Conservation (phyloP, 2,329 filamentous ascomycete genomes). For the Escovopsis sp. region DNA sequence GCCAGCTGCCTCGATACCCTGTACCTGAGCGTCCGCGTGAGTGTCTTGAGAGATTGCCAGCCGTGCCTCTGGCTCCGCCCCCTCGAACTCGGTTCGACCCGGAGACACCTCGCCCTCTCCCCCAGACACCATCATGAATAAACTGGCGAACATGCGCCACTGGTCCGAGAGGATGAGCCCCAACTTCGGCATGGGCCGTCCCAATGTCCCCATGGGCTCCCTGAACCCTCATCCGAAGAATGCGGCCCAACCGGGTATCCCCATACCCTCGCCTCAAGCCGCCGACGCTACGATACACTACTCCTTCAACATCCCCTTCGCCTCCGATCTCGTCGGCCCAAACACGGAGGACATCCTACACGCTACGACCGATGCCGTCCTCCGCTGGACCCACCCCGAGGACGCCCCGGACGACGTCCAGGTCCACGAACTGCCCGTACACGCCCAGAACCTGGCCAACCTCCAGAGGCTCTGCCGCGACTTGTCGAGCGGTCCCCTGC, state of each 20-base stretch:
- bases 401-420: conserved; percentile 73
- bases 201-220: conserved; percentile 39
- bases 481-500: conserved; percentile 54
- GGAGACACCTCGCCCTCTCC: conserved; percentile 3
- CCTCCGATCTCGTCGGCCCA: conserved; percentile 79
- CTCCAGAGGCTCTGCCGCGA: conserved; percentile 69
- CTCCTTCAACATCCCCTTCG: conserved; percentile 94
- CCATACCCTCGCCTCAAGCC: conserved; percentile 52
- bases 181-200: conserved; percentile 50
- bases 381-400: conserved; percentile 87
- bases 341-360: conserved; percentile 92
- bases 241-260: conserved; percentile 34
- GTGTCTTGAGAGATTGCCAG: not conserved
- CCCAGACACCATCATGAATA: conserved; percentile 43
- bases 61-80: conserved; percentile 2
- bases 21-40: too few species aligned
- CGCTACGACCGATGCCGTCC: conserved; percentile 72
- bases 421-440: conserved; percentile 81
- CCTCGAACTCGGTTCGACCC: conserved; percentile 1
- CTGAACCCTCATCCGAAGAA: conserved; percentile 45
- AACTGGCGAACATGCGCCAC: conserved; percentile 57
- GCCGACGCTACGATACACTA: conserved; percentile 73
- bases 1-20: too few species aligned
- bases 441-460: conserved; percentile 70
- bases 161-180: conserved; percentile 57